Base-by-base conservation (phyloP, 1,284 basidiomycete species). In the Cerioporus squamosus region DNA sequence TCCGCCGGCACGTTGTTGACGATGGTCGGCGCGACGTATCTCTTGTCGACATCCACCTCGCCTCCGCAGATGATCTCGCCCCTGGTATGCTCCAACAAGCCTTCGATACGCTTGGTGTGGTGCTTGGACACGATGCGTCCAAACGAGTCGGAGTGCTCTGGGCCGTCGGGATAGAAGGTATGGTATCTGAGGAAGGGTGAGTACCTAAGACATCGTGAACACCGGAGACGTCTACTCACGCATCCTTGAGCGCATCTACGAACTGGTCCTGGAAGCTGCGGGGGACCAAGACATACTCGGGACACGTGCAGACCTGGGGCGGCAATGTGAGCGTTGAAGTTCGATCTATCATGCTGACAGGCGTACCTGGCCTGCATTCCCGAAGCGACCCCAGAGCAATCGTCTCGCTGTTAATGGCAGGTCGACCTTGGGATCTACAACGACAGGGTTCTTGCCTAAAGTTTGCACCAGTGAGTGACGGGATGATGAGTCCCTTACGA, bases 241-340 rank as follows among this genome's bases (percentile, higher is more conserved):
- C 83, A 46, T 85, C 80, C 69, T 85, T 81, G 42, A 93, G 72
- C 3, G 84, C 89, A 3, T 77, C 71, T 10, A 92, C 73, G 42
- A 96, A 78, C 45, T 75, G 77, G 51, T 89, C 87, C 62, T 92
- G 85, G 57, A 83, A 79, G 10, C 81, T 78, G 48, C 79, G 79
- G 8, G 83, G 83, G 22, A 92, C 85, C 20, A 95, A 82, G 3
- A 93, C 75, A 70, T 95, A 96, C 72, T 97, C 94, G 1, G 94
- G 93, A 3, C 90, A 85, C 43, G 83, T 76, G 72, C 79, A 81
- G 26, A 79, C 77, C 73, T 74, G 20, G 31, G 22, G 3, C 22
- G 95, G 71, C 96, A 42, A 83, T 76, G 23, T n/a, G 36, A 40
- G n/a, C 2, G 10, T 12, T n/a, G 22, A 9, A 17, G n/a, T 29